Evolutionary conservation across 495 filamentous ascomycete genomes (phyloP).

Genomic region (Neurospora sp.): DNA sequence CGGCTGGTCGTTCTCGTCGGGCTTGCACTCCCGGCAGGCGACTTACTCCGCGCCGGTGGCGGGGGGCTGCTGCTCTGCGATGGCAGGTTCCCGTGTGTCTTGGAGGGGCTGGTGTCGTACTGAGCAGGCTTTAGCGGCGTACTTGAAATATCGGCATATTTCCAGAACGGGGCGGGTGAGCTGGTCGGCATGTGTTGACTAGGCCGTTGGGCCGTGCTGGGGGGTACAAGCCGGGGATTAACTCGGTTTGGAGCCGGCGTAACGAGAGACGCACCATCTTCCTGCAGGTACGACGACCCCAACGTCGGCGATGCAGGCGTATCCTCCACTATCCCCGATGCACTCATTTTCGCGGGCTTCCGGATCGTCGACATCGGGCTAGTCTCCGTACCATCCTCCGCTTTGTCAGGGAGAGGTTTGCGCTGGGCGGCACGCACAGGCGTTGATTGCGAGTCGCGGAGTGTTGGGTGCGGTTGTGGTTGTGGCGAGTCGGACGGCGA

Average conservation of each 20-base stretch:
- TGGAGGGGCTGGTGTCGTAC: slow-evolving; percentile 42
- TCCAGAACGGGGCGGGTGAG: slow-evolving; percentile 97
- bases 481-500: slow-evolving; percentile 41
- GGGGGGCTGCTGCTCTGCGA: slow-evolving; percentile 60
- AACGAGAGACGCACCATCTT: slow-evolving; percentile 50
- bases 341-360: slow-evolving; percentile 26
- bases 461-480: slow-evolving; percentile 35
- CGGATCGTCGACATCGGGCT: slow-evolving; percentile 44
- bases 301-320: slow-evolving; percentile 58
- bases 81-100: slow-evolving; percentile 33
- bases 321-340: slow-evolving; percentile 49
- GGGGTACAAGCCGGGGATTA: slow-evolving; percentile 74
- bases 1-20: slow-evolving; percentile 17
- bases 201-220: slow-evolving; percentile 79
- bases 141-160: slow-evolving; percentile 64
- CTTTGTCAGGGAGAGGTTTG: slow-evolving; percentile 32
- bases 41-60: slow-evolving; percentile 35
- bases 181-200: slow-evolving; percentile 93
- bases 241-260: slow-evolving; percentile 80
- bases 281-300: slow-evolving; percentile 49
- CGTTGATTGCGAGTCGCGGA: slow-evolving; percentile 40
- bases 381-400: slow-evolving; percentile 23
- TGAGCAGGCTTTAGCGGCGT: slow-evolving; percentile 64
- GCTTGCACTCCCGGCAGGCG: slow-evolving; percentile 16
- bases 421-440: slow-evolving; percentile 46